Base-by-base conservation (phyloP, 129 eudicot genomes). In the carrot (Daucus carota) region DNA sequence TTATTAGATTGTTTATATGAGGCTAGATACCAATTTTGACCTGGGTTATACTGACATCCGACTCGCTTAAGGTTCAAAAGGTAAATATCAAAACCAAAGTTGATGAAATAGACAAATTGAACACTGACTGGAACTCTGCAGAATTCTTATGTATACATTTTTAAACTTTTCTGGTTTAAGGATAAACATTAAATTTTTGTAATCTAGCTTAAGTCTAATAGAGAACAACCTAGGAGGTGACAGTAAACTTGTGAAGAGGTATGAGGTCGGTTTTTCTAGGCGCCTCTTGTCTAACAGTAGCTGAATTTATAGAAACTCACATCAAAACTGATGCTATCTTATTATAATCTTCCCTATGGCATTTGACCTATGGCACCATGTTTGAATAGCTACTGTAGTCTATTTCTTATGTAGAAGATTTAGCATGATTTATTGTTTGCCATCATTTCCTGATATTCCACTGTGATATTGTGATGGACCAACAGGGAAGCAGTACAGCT, bases 401-500 rank as follows among this genome's bases (percentile, higher is more conserved):
- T 70, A 24, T 41, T 12, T 41, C 31, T 26, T 1, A 8, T 57
- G 32, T 57, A n/a, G 15, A 57, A 57, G 31, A n/a, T n/a, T 57
- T 57, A 57, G 65, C 65, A n/a, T 10, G 24, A n/a, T 57, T 18
- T 43, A 9, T 8, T 32, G 14, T 68, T 44, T 29, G 72, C 3
- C 12, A 3, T 26, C 13, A 75, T 59, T 28, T 57, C 48, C 8
- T 72, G 73, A 65, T 70, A 46, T 57, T 67, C 20, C 41, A 65
- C 73, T 47, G 70, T 76, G 60, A 71, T 24, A 31, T 48, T 67
- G 24, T 63, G 38, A 29, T 65, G 73, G 33, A 41, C 22, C 45
- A 80, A 76, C 87, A 94, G 97, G 97, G 96, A 52, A 89, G 97
- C 82, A 78, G 92, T 80, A 80, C 97, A 69, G 60, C 97, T 67